Evolutionary conservation across 495 filamentous ascomycete species (phyloP), one percentile per base, ranked within the genome.

Genomic region (Lasiosphaeriaceae sp.): DNA sequence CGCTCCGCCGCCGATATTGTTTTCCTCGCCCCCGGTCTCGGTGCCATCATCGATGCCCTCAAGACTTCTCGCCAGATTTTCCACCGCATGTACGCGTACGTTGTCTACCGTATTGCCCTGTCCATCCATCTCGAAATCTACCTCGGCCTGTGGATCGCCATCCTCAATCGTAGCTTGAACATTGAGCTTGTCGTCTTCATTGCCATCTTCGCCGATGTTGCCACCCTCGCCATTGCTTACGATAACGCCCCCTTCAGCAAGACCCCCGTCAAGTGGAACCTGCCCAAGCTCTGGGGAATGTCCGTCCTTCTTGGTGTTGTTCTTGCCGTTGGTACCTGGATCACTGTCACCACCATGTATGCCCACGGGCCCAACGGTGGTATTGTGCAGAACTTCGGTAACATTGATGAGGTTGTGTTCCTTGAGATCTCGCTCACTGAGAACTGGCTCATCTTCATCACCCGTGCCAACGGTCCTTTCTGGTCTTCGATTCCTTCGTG

Each of bases 391-490:
- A 90, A 92, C 73, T 87, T 85, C 61, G 92, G 92, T 77, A 82
- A 86, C 64, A 81, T 86, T 45, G 88, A 96, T 66, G 82, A 84
- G 58, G 85, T 96, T 41, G 69, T 96, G 59, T 96, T 96, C 80
- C 84, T 96, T 49, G 81, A 96, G 71, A 90, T 96, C 71, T 87
- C 89, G 12, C 82, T 96, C 55, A 89, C 92, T 52, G 89, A 96
- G 78, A 96, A 94, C 75, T 96, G 92, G 91, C 83, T 96, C 46
- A 96, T 96, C 75, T 93, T 96, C 78, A 92, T 96, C 72, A 96
- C 92, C 4, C 66, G 92, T 78, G 87, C 89, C 72, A 89, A 88
- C 66, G 87, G 88, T 57, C 86, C 89, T 22, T 90, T 93, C 80
- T 93, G 89, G 89, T 87, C 85, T 2, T 89, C 85, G 22, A 77